Percentiles rank a stretch among this genome's conserved stretches.
phyloP scores from a whole-genome alignment of 768 basidiomycete species.

The Filobasidium floriforme region DNA sequence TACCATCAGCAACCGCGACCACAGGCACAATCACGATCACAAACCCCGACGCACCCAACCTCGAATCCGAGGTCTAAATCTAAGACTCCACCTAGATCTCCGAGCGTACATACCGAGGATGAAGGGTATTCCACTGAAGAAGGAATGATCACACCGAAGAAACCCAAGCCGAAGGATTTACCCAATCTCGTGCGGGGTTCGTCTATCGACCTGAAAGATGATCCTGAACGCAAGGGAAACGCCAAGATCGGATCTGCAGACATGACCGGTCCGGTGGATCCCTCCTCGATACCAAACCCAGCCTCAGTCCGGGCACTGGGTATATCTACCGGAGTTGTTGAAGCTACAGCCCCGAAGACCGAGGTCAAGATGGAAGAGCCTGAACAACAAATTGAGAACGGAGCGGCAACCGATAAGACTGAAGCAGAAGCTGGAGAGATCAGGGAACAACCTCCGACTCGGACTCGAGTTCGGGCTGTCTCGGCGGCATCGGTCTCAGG shows the following conservation, averaged over 20 bases:
- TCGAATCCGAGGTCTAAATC: not conserved
- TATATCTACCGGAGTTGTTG: no score
- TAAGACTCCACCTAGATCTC: not conserved
- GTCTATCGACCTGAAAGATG: not conserved
- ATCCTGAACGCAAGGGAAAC: not conserved
- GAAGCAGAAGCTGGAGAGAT: slow-evolving; percentile 2
- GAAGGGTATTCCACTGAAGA: slow-evolving; percentile 11
- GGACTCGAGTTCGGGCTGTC: no score
- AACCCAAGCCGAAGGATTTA: not conserved
- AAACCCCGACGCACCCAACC: not conserved
- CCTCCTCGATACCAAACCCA: no score
- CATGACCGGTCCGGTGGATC: no score
- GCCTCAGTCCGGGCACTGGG: no score
- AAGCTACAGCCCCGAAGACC: no score
- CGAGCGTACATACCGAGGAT: not conserved
- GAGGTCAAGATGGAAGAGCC: no score
- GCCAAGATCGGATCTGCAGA: no score
- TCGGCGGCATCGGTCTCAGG: no score
- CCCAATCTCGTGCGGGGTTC: not conserved
- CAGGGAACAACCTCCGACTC: not conserved
- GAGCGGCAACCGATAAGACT: not conserved
- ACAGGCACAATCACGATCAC: not conserved
- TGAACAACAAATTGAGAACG: not conserved
- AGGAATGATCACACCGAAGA: slow-evolving; percentile 9
- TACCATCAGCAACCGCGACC: not conserved